Evolutionary conservation across 2,329 filamentous ascomycete genomes (phyloP).

Genomic region (Daldinia sp.): DNA sequence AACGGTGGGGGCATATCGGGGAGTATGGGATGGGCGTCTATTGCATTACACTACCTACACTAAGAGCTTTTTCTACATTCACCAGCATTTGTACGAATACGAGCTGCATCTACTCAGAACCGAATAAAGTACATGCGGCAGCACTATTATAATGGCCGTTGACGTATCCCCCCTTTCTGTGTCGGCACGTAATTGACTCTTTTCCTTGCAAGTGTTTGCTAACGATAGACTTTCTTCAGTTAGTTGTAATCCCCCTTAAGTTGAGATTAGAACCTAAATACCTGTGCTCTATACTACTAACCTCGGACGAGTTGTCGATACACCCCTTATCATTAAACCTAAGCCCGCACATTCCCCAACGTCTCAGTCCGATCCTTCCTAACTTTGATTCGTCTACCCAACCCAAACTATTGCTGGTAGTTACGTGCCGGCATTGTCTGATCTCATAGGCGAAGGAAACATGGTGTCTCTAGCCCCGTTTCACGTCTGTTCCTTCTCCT

Average conservation of each 20-base stretch:
- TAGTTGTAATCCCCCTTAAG: slow-evolving; percentile 10
- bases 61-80: slow-evolving; percentile 41
- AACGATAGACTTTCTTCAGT: background rate
- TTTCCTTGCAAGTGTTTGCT: background rate
- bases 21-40: slow-evolving; percentile 7
- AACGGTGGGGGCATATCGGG: slow-evolving; percentile 15
- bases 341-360: slow-evolving; percentile 37
- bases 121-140: slow-evolving; percentile 20
- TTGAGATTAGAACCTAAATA: slow-evolving; percentile 39
- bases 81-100: slow-evolving; percentile 44
- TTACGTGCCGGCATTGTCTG: slow-evolving; percentile 12
- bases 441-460: slow-evolving; percentile 27
- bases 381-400: slow-evolving; percentile 14
- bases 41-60: background rate
- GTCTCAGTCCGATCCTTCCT: slow-evolving; percentile 29
- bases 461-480: slow-evolving; percentile 28
- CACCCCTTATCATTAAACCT: slow-evolving; percentile 27
- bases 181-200: background rate
- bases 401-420: slow-evolving; percentile 10
- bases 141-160: slow-evolving; percentile 16
- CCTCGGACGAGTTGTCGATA: slow-evolving; percentile 24
- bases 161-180: background rate
- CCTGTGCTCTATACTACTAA: slow-evolving; percentile 11
- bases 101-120: slow-evolving; percentile 35
- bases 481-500: slow-evolving; percentile 17